A percentile compares a stretch with the other conserved stretches of the same genome.
These are phyloP conservation scores for Areca catechu DNA, from an alignment of 176 grass and related monocot species.

Conservation along the genomic window DNA sequence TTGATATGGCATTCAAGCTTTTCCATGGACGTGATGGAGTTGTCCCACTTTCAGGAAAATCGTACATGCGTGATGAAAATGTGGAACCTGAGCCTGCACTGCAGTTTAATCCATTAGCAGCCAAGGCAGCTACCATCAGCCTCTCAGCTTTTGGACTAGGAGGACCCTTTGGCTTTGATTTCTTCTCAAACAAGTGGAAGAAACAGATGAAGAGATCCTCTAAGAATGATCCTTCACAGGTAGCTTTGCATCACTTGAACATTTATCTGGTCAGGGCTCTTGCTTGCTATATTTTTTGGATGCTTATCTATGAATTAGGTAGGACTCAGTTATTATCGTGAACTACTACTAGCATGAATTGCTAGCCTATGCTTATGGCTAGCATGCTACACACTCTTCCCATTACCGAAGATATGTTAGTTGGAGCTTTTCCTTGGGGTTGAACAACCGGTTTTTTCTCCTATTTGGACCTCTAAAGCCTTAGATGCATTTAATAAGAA, in stretches of 20 bases:
- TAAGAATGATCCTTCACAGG: constrained; percentile 19
- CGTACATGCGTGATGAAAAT: constrained; percentile 43
- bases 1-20: constrained; percentile 64
- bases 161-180: constrained; percentile 60
- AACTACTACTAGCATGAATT: too few species aligned
- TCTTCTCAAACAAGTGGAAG: constrained; percentile 62
- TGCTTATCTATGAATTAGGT: too few species aligned
- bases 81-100: constrained; percentile 30
- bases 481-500: too few species aligned
- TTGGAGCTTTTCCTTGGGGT: too few species aligned
- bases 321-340: too few species aligned
- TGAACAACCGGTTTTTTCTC: too few species aligned
- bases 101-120: constrained; percentile 60
- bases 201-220: constrained; percentile 41
- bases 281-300: too few species aligned
- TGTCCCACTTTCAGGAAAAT: constrained; percentile 60
- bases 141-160: constrained; percentile 39
- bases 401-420: too few species aligned
- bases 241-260: constrained; percentile 13
- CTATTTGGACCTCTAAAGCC: too few species aligned
- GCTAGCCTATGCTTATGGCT: too few species aligned
- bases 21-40: constrained; percentile 70
- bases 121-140: constrained; percentile 58
- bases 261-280: too few species aligned
- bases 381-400: too few species aligned